Percentiles rank a stretch among this genome's conserved stretches.
Evolutionary conservation across 345 rosid genomes (phyloP).

Genomic region (Gossypium rotundifolium): DNA sequence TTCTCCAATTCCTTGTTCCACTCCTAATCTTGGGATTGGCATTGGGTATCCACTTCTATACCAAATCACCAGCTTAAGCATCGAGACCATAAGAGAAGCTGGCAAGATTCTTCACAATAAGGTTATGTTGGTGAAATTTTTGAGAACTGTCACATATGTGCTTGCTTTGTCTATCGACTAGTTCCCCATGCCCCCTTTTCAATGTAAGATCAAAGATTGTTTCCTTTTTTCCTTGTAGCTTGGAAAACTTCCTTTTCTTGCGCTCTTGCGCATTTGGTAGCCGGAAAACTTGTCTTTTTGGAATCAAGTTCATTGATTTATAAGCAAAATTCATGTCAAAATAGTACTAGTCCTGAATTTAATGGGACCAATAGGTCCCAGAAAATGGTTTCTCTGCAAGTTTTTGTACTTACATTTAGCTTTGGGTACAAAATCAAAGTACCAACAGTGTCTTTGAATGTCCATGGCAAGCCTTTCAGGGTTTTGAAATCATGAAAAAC

Average conservation of each 20-base stretch:
- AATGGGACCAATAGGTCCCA: not conserved
- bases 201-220: not conserved
- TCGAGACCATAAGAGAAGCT: not conserved
- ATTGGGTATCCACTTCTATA: conserved; percentile 61
- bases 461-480: not conserved
- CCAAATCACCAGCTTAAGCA: conserved; percentile 45
- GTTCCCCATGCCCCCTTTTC: not conserved
- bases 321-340: not conserved
- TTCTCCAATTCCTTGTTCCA: conserved; percentile 88
- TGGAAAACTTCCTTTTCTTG: not conserved
- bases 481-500: not conserved
- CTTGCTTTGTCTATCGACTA: not conserved
- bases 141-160: not conserved
- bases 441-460: not conserved
- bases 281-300: not conserved
- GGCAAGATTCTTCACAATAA: not conserved
- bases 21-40: conserved; percentile 89
- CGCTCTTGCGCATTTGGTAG: not conserved
- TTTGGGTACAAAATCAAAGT: not conserved
- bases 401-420: not conserved
- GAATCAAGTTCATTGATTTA: not conserved
- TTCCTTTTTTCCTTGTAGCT: not conserved
- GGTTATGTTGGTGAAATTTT: not conserved
- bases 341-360: not conserved
- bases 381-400: not conserved